A percentile compares a stretch with the other conserved stretches of the same genome.
Evolutionary conservation across 2,329 filamentous ascomycete genomes (phyloP).

Genomic region (Venturia nashicola): DNA sequence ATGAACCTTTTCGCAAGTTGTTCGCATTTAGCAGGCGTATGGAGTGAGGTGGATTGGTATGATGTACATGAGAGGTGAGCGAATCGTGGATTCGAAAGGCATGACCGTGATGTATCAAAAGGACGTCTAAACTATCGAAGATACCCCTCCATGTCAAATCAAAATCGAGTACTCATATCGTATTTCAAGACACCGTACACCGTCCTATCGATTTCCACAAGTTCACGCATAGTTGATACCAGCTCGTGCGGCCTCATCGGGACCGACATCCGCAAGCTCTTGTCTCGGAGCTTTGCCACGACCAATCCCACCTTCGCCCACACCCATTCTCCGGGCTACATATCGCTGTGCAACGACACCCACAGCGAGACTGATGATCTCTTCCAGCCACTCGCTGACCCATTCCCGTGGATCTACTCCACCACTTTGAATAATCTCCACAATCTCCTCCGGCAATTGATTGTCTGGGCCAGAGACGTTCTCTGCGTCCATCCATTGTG

Average conservation of each 20-base stretch:
- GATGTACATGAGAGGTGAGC: not conserved
- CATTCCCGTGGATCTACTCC: constrained; percentile 89
- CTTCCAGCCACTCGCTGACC: constrained; percentile 96
- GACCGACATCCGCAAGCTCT: constrained; percentile 43
- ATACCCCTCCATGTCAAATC: not conserved
- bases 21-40: not conserved
- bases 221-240: constrained; percentile 19
- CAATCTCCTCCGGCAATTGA: constrained; percentile 68
- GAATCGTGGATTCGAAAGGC: not conserved
- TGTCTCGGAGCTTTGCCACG: constrained; percentile 42
- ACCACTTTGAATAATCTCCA: constrained; percentile 62
- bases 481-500: constrained; percentile 78
- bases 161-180: not conserved
- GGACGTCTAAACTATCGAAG: not conserved
- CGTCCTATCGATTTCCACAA: not conserved
- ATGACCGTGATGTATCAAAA: not conserved
- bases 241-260: constrained; percentile 49
- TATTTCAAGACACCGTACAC: not conserved
- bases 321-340: constrained; percentile 88
- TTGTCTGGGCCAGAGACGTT: constrained; percentile 22
- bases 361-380: constrained; percentile 62
- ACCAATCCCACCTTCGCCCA: constrained; percentile 64
- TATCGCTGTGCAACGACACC: constrained; percentile 90
- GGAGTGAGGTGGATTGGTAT: too few relatives aligned
- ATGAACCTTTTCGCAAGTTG: not conserved